A percentile compares a stretch with the other conserved stretches of the same genome.
These are phyloP conservation scores for Primulina huaijiensis DNA, from an alignment of 257 asterid species.

Conservation along the genomic window DNA sequence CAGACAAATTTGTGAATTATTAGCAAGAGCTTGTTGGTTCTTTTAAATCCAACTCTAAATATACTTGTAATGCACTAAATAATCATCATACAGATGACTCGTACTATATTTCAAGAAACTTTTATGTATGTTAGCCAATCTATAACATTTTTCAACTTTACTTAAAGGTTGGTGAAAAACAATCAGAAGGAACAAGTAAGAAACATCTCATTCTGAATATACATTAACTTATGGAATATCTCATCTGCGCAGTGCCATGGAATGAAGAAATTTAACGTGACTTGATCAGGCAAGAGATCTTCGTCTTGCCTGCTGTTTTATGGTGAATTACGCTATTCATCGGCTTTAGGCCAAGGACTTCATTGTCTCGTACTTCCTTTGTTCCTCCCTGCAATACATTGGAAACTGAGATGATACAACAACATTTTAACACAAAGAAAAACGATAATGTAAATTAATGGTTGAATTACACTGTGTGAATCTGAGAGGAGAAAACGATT, in stretches of 20 bases:
- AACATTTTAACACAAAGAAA: background rate
- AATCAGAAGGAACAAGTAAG: background rate
- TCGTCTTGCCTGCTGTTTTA: conserved; percentile 28
- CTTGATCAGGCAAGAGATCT: conserved; percentile 36
- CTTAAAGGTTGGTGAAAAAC: background rate
- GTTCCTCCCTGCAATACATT: conserved; percentile 28
- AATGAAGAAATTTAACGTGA: conserved; percentile 31
- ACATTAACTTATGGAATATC: background rate
- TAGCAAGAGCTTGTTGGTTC: too few species aligned
- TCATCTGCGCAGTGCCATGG: conserved; percentile 3
- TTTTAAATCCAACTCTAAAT: too few species aligned
- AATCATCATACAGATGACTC: background rate
- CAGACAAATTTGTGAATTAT: too few species aligned
- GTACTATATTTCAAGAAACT: background rate
- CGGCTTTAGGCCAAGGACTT: conserved; percentile 1
- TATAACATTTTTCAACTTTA: background rate
- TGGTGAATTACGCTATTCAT: conserved; percentile 19
- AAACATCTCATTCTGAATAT: background rate
- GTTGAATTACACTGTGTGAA: conserved; percentile 21
- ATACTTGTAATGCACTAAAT: too few species aligned
- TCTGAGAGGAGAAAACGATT: conserved; percentile 20
- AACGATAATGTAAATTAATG: background rate
- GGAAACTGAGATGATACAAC: background rate
- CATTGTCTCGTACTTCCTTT: conserved; percentile 8
- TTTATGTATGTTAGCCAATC: background rate